Conservation (phyloP, 805 yeast genomes). For the Lipomyces spencermartinsiae region DNA sequence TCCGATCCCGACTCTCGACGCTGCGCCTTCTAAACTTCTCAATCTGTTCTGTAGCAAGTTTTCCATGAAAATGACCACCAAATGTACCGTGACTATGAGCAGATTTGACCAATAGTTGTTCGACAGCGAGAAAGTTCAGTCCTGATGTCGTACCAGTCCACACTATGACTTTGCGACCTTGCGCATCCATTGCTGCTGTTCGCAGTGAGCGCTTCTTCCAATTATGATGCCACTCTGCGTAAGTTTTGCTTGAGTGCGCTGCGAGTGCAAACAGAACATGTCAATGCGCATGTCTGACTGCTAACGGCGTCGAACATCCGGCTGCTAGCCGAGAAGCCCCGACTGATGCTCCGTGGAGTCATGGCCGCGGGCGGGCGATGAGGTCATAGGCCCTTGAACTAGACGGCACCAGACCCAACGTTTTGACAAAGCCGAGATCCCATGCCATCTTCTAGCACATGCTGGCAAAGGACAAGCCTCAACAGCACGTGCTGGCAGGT, state of each 20-base stretch:
- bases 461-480: no score
- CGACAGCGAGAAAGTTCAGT: conserved; percentile 26
- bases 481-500: no score
- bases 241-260: neutral
- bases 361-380: neutral
- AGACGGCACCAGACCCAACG: no score
- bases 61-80: conserved; percentile 1
- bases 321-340: neutral
- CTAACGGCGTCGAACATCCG: no score
- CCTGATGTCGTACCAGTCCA: conserved; percentile 38
- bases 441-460: no score
- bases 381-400: neutral
- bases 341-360: neutral
- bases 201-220: neutral
- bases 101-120: conserved; percentile 21
- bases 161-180: conserved; percentile 38
- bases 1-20: neutral
- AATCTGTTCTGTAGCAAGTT: conserved; percentile 5
- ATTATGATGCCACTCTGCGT: neutral
- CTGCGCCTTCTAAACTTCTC: neutral
- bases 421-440: no score
- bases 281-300: no score
- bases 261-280: neutral
- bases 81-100: neutral
- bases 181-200: conserved; percentile 37